Percentiles rank a stretch among this genome's conserved stretches.
phyloP scores from a whole-genome alignment of 2,329 filamentous ascomycete species.

The Annulohypoxylon truncatum region DNA sequence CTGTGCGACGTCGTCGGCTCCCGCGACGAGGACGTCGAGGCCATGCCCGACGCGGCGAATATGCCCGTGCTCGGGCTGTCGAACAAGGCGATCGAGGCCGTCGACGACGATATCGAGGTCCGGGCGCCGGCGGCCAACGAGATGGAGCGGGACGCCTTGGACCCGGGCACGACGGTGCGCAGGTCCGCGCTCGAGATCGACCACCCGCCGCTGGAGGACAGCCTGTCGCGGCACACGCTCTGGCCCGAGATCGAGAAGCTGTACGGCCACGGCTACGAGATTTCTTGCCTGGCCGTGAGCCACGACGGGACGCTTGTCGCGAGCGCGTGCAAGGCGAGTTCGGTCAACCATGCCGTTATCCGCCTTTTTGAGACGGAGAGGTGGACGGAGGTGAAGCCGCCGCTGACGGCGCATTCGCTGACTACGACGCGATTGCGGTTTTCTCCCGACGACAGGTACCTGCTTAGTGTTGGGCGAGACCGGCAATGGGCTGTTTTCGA shows the following conservation, averaged over 20 bases:
- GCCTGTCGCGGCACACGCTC: constrained; percentile 87
- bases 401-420: constrained; percentile 85
- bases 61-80: constrained; percentile 95
- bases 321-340: constrained; percentile 92
- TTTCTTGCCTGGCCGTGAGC: constrained; percentile 84
- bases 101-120: constrained; percentile 55
- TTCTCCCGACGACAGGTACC: constrained; percentile 75
- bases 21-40: constrained; percentile 49
- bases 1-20: constrained; percentile 70
- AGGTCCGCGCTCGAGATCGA: constrained; percentile 72
- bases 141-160: constrained; percentile 64
- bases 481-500: constrained; percentile 89
- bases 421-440: constrained; percentile 88
- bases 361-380: constrained; percentile 86
- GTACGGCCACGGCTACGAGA: constrained; percentile 97
- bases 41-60: constrained; percentile 87
- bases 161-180: constrained; percentile 66
- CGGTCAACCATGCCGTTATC: constrained; percentile 93
- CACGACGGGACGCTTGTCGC: constrained; percentile 81
- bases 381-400: constrained; percentile 89
- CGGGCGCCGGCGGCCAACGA: constrained; percentile 50
- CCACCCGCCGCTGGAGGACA: constrained; percentile 88
- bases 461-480: constrained; percentile 92
- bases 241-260: constrained; percentile 98
- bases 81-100: constrained; percentile 85